Base-by-base conservation (phyloP, 192 early-diverging fungal genomes). In the Backusella australiensis region DNA sequence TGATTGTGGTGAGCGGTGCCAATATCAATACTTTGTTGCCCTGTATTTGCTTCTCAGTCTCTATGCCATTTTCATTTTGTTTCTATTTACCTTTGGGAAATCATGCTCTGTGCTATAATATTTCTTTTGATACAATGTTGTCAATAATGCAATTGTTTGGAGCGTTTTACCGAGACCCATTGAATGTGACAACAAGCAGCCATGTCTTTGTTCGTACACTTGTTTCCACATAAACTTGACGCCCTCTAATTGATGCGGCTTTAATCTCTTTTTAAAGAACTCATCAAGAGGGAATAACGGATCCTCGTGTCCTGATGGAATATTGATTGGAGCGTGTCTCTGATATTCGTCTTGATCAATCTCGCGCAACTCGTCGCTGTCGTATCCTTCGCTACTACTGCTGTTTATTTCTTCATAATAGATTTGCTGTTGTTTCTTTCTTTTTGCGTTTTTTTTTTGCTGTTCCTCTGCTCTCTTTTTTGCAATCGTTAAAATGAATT, bases 151-250 rank as follows among this genome's bases (percentile, higher is more conserved):
- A 73, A 97, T 89, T 11, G 88, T 85, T 76, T 95, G 93, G 15
- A 95, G 81, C 0, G 95, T 96, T 80, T 95, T 95, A 6, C 87
- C 86, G 26, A 97, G 83, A 0, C 96, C 95, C 95, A 96, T 96
- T 11, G 88, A 86, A 80, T 96, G 96, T 0, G 93, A 93, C 41
- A 97, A 80, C 14, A 96, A 86, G 73, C 94, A 95, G 3, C 96
- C 95, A 23, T 85, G 83, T 67, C 88, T 85, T 52, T 90, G 79
- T 90, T 91, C 91, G 26, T 95, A 86, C 14, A 94, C 78, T 34
- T 91, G 91, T 39, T 90, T 89, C 94, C 96, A 96, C 78, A 96
- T 85, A 67, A 96, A 96, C 34, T 84, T 87, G 0, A 96, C 72
- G 0, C 95, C 95, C 53, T 95, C 91, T 46, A 71, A 39, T 34